Evolutionary conservation across 805 yeast genomes (phyloP), one percentile per base, ranked within the genome.

Genomic region (Komagataella ulmi): DNA sequence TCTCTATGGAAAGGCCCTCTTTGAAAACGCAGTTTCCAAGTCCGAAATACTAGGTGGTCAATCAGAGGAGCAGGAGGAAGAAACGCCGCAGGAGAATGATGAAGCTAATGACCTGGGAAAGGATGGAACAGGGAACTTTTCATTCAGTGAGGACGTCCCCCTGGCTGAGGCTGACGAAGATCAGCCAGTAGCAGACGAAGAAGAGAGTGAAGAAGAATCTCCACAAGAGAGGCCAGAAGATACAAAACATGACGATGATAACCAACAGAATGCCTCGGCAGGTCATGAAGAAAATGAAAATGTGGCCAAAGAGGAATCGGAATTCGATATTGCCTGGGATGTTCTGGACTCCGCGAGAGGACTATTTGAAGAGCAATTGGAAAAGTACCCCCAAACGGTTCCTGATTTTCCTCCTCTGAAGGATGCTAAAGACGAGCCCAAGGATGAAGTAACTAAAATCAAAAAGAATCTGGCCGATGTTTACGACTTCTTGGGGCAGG

Each of bases 311-410:
- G 77, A 78, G 45, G 85, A 81, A 56, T 74, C 80, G 17, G 95
- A 85, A 59, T 87, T 91, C 60, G 95, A 85, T 62, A 78, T 83
- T 17, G 95, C 97, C 0, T 86, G 96, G 93, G 93, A 86, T 50
- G 76, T 87, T 7, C 68, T 89, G 17, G 96, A 90, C 61, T 70
- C 87, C 45, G 77, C 96, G 2, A 75, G 97, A 55, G 73, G 83
- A 2, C 63, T 85, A 47, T 84, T 79, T 57, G 81, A 79, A 61
- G 64, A 70, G 48, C 61, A 71, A 51, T 58, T 77, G 3, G 67
- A 67, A 23, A 56, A 65, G 45, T 50, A 55, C 17, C 24, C 48
- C 23, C 40, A 30, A 30, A 14, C 12, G 40, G 40, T 30, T 2
- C 44, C 45, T 2, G 24, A 48, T 12, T 50, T 21, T 1, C 65